Evolutionary conservation across 768 basidiomycete genomes (phyloP), one percentile per base, ranked within the genome.

Genomic region (Boletales sp.): DNA sequence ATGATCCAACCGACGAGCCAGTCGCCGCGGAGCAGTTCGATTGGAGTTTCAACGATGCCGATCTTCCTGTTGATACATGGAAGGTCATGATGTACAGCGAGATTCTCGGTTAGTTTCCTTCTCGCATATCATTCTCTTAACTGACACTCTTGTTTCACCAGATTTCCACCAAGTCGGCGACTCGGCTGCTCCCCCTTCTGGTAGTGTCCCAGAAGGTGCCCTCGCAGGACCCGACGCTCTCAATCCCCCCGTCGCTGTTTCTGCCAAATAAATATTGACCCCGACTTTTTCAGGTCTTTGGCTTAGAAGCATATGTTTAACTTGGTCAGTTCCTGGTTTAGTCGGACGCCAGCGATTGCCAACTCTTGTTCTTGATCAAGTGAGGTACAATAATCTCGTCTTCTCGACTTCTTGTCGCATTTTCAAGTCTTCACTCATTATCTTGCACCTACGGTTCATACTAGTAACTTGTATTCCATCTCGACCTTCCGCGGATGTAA

Each of bases 51-150:
- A 99, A 99, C 69, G 97, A 99, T 56, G 97, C 97, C 17, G 97
- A 99, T 68, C 77, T 99, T 40, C 97, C 97, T 0, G 90, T 98
- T 11, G 97, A 99, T 63, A 95, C 92, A 1, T 99, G 97, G 97
- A 98, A 97, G 73, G 95, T 97, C 65, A 99, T 99, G 97, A 99
- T 99, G 95, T 98, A 98, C 76, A 89, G 86, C 61, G 95, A 99
- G 72, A 98, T 97, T 56, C 76, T 97, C 12, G 93, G 94, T 93
- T 62, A 54, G 86, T 70, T 15, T 43, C 19, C 24, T 43, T 19
- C 9, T n/a, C 31, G 11, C 6, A 17, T 11, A 40, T 17, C 18
- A 13, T 32, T 14, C 41, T 34, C n/a, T 47, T 15, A 19, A 35
- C 34, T 55, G 18, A 52, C 19, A 8, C 11, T 29, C 14, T 40